Conservation (phyloP, 1,139 yeast species). For the Hyphopichia pseudoburtonii region DNA sequence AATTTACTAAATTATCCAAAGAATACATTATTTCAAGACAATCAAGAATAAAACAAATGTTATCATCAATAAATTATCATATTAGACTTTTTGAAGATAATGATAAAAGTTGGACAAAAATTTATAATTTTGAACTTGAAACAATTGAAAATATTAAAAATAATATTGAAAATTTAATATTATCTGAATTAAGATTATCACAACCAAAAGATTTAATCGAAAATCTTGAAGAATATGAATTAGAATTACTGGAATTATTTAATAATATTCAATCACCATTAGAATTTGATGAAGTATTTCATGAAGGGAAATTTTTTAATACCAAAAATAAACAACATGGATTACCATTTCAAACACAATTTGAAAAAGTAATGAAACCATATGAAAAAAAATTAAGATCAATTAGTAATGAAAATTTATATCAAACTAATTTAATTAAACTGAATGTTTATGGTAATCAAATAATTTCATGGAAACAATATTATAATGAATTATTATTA, state of each 20-base stretch:
- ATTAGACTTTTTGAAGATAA: constrained; percentile 27
- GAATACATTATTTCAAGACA: constrained; percentile 32
- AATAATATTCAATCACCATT: constrained; percentile 35
- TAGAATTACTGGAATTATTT: constrained; percentile 27
- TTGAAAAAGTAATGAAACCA: constrained; percentile 25
- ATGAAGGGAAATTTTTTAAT: constrained; percentile 6
- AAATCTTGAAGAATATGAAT: constrained; percentile 28
- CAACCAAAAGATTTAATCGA: constrained; percentile 19
- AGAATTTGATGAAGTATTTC: constrained; percentile 27
- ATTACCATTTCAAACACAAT: constrained; percentile 34
- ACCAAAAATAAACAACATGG: constrained; percentile 1
- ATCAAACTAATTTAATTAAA: constrained; percentile 26
- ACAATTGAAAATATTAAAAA: constrained; percentile 32
- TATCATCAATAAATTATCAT: constrained; percentile 26
- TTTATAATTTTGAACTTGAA: constrained; percentile 34
- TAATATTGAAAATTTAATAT: constrained; percentile 33
- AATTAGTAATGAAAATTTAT: constrained; percentile 28
- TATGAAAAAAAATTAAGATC: constrained; percentile 25
- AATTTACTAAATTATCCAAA: constrained; percentile 29
- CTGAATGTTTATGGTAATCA: constrained; percentile 25
- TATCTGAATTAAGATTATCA: constrained; percentile 10
- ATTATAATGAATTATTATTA: constrained; percentile 21
- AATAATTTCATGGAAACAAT: constrained; percentile 37
- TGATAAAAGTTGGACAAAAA: constrained; percentile 36
- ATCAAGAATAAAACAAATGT: constrained; percentile 29